A percentile compares a stretch with the other conserved stretches of the same genome.
phyloP scores from a whole-genome alignment of 495 filamentous ascomycete species.

The Neurospora sp. region DNA sequence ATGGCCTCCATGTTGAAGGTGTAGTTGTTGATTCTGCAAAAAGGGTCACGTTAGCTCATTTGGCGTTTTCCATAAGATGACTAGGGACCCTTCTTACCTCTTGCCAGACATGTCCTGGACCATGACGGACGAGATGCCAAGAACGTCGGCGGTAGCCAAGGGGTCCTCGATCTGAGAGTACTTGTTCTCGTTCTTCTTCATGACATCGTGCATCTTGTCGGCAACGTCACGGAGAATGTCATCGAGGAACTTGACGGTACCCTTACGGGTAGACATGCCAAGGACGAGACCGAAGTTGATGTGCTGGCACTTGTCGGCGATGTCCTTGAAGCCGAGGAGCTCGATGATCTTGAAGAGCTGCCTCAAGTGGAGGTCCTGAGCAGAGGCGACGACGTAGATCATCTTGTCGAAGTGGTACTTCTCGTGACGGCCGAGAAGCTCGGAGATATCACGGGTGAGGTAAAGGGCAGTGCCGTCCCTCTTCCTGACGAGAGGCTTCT shows the following conservation, averaged over 20 bases:
- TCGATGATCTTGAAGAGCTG: constrained; percentile 58
- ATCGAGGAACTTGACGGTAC: constrained; percentile 45
- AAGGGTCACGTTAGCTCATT: neutral
- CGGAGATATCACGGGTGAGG: constrained; percentile 55
- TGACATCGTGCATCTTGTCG: constrained; percentile 56
- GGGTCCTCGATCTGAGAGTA: constrained; percentile 50
- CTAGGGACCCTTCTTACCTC: constrained; percentile 30
- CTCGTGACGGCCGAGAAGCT: constrained; percentile 47
- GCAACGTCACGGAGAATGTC: constrained; percentile 53
- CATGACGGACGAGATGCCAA: constrained; percentile 55
- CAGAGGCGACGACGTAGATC: constrained; percentile 56
- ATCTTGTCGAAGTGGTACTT: constrained; percentile 60
- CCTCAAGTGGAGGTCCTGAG: constrained; percentile 52
- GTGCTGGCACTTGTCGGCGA: constrained; percentile 47
- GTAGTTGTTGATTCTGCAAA: constrained; percentile 50
- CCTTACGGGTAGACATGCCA: constrained; percentile 55
- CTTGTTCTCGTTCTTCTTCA: constrained; percentile 52
- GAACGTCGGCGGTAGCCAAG: constrained; percentile 42
- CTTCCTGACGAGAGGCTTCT: constrained; percentile 48
- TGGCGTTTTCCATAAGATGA: neutral
- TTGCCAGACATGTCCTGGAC: constrained; percentile 59
- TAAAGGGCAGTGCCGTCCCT: constrained; percentile 55
- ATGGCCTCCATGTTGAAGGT: constrained; percentile 53
- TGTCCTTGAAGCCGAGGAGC: constrained; percentile 48
- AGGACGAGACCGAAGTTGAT: constrained; percentile 54